phyloP scores from a whole-genome alignment of 78 protist species.

The Tieghemostelium lacteum region DNA sequence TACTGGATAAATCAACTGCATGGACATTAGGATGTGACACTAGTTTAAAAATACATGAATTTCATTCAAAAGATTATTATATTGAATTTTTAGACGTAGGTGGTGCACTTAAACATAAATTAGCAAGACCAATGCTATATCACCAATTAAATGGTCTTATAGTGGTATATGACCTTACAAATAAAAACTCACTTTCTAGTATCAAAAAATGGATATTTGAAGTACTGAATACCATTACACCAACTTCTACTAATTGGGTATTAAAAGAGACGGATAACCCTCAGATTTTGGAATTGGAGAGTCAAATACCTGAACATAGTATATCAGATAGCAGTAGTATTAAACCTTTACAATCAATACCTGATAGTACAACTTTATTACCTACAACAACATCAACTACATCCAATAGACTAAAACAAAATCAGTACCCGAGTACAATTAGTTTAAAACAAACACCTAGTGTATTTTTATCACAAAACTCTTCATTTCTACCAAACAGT shows the following conservation, averaged over 20 bases:
- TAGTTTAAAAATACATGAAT: slow-evolving; percentile 45
- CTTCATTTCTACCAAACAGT: slow-evolving; percentile 7
- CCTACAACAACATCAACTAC: neutral
- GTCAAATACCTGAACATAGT: too few relatives aligned
- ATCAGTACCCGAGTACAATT: neutral
- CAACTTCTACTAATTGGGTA: slow-evolving; percentile 14
- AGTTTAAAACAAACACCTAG: neutral
- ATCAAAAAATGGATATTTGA: slow-evolving; percentile 79
- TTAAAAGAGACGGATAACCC: slow-evolving; percentile 29
- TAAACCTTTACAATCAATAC: neutral
- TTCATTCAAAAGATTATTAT: slow-evolving; percentile 69
- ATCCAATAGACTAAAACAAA: neutral
- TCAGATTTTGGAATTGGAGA: slow-evolving; percentile 30
- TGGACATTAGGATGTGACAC: slow-evolving; percentile 79
- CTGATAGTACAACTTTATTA: neutral
- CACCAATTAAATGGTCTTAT: slow-evolving; percentile 55
- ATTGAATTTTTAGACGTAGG: slow-evolving; percentile 73
- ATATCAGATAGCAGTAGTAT: neutral
- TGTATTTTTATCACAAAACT: slow-evolving; percentile 14
- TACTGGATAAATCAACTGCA: slow-evolving; percentile 12
- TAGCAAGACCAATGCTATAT: slow-evolving; percentile 57
- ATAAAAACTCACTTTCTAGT: slow-evolving; percentile 45
- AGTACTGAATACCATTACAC: slow-evolving; percentile 16
- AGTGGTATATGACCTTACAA: slow-evolving; percentile 71
- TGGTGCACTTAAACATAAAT: slow-evolving; percentile 46